A percentile compares a stretch with the other conserved stretches of the same genome.
Evolutionary conservation across 129 eudicot species (phyloP).

Genomic region (Sambucus nigra): DNA sequence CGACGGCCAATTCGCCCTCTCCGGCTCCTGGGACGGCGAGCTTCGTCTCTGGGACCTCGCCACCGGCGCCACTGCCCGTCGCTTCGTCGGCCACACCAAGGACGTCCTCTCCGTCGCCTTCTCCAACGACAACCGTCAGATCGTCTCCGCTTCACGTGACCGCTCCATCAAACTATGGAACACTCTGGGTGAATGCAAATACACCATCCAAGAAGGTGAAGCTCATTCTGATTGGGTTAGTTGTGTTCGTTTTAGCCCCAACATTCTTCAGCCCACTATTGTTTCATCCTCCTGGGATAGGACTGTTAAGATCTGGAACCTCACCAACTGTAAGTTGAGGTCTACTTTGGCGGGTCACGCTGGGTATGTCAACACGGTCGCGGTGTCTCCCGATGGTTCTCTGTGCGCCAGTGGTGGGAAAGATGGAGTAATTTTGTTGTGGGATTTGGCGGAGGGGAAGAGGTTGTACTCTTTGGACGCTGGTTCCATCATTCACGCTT

Average conservation of each 20-base stretch:
- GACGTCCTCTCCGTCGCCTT: constrained; percentile 71
- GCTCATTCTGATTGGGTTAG: constrained; percentile 66
- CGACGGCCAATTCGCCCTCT: constrained; percentile 69
- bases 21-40: constrained; percentile 80
- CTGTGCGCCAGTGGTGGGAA: constrained; percentile 79
- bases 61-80: constrained; percentile 59
- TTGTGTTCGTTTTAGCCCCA: constrained; percentile 66
- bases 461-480: constrained; percentile 49
- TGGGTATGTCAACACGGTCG: constrained; percentile 52
- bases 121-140: constrained; percentile 69
- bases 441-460: constrained; percentile 83
- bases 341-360: constrained; percentile 46
- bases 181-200: constrained; percentile 74
- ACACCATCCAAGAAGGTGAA: constrained; percentile 64
- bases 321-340: constrained; percentile 55
- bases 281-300: constrained; percentile 57
- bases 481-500: constrained; percentile 41
- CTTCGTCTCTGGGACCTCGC: constrained; percentile 73
- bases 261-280: constrained; percentile 51
- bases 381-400: constrained; percentile 66
- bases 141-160: constrained; percentile 66
- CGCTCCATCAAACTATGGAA: constrained; percentile 68
- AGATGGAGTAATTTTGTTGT: constrained; percentile 56
- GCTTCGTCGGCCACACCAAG: constrained; percentile 70
- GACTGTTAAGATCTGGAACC: constrained; percentile 63